These are phyloP conservation scores for Fusarium redolens DNA, from an alignment of 2,329 filamentous ascomycete genomes.

Conservation along the genomic window DNA sequence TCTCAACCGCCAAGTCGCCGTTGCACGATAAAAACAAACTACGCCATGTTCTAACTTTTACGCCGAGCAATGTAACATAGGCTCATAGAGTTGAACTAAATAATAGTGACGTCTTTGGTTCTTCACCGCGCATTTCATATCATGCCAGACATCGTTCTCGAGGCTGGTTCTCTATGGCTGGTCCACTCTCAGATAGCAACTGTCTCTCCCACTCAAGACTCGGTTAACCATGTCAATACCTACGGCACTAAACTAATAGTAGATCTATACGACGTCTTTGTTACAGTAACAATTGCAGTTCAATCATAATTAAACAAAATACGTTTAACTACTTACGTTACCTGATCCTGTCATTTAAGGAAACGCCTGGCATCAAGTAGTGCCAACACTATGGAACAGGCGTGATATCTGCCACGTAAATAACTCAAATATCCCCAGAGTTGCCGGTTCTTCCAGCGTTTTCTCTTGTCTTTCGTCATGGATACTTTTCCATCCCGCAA, in stretches of 20 bases:
- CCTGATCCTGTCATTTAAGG: neutral
- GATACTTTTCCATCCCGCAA: slow-evolving; percentile 8
- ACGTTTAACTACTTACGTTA: neutral
- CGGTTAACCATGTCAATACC: neutral
- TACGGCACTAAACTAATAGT: neutral
- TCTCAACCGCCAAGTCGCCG: slow-evolving; percentile 25
- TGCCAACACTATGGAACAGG: too few relatives aligned
- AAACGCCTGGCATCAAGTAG: neutral
- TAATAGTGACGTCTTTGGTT: slow-evolving; percentile 24
- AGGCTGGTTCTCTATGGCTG: neutral
- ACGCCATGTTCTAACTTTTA: neutral
- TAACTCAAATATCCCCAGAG: neutral
- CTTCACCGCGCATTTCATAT: slow-evolving; percentile 27
- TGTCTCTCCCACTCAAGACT: neutral
- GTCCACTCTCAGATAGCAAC: neutral
- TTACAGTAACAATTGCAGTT: neutral
- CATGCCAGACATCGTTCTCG: neutral
- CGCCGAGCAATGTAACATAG: slow-evolving; percentile 3
- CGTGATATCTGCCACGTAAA: neutral
- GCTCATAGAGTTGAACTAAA: neutral
- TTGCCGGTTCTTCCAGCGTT: slow-evolving; percentile 21
- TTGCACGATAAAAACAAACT: slow-evolving; percentile 3
- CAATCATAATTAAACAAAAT: neutral
- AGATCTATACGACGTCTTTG: neutral
- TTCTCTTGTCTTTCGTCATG: slow-evolving; percentile 40